phyloP scores from a whole-genome alignment of 257 asterid species.

The Capsicum rhomboideum region DNA sequence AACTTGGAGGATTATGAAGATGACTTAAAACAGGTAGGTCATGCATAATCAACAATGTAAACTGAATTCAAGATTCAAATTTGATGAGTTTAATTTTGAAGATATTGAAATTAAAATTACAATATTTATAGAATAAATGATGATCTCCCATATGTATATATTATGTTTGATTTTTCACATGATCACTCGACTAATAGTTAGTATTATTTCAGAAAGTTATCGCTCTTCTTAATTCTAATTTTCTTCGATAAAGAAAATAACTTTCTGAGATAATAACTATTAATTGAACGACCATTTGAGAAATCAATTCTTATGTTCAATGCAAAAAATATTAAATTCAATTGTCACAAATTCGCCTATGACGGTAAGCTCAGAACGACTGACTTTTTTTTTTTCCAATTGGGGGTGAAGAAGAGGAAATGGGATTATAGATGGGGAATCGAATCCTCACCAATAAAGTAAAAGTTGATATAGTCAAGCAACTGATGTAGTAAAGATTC shows the following conservation, averaged over 20 bases:
- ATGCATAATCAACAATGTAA: constrained; percentile 44
- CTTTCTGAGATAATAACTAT: no score
- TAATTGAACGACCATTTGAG: no score
- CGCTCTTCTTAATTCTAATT: not conserved
- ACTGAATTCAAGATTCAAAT: constrained; percentile 60
- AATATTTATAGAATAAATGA: not conserved
- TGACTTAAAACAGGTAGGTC: constrained; percentile 79
- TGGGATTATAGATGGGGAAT: no score
- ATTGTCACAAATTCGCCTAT: not conserved
- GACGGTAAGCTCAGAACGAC: not conserved
- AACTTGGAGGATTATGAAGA: constrained; percentile 73
- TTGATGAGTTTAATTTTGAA: constrained; percentile 62
- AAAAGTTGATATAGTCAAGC: no score
- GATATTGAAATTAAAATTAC: constrained; percentile 20
- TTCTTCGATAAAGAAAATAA: no score
- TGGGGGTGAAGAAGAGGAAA: no score
- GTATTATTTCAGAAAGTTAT: not conserved
- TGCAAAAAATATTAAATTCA: not conserved
- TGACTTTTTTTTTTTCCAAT: no score
- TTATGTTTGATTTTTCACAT: not conserved
- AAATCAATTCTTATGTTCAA: no score
- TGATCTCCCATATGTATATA: not conserved
- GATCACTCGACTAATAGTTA: not conserved
- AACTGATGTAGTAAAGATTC: no score
- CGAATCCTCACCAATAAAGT: no score